Evolutionary conservation across 805 yeast species (phyloP), one percentile per base, ranked within the genome.

Genomic region (Cyberlindnera maclurae): DNA sequence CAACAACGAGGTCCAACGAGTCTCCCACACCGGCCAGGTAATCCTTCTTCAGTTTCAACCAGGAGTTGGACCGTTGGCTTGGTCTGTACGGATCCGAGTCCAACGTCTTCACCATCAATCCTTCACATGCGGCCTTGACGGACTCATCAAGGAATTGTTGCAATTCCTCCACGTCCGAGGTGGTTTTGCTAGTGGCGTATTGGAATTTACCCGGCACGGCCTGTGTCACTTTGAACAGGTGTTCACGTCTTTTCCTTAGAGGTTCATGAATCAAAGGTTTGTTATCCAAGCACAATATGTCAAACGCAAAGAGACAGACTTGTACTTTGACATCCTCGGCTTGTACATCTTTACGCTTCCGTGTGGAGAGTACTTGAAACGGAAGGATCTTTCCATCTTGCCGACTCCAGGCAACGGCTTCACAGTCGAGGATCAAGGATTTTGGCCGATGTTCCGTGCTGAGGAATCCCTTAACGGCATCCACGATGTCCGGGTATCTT

Each of bases 331-430:
- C 86, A 45, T 87, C 93, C 30, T 81, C 80, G 37, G 81, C 80
- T 40, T 84, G 80, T 5, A 93, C 98, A 50, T 82, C 96, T 58
- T 93, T 93, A 38, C 97, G 74, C 63, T 93, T 93, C 59, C 98
- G 75, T 0, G 98, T 93, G 1, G 96, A 82, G 36, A 93, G 65
- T 0, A 87, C 82, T 60, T 93, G 98, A 62, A 93, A 93, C 1
- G 98, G 98, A 40, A 93, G 64, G 41, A 93, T 90, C 58, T 82
- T 84, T n/a, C 75, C 59, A 16, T 71, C 68, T 38, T 72, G 81
- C 40, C 80, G 67, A 60, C 90, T 96, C 95, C 95, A 93, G 0
- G 98, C 98, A 8, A 93, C 98, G 7, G 96, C 96, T 62, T 93
- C 98, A 63, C 96, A 84, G 58, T 93, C 98, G 41, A 93, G 60